Conservation (phyloP, 305 asterid genomes). For the Lippia alba region DNA sequence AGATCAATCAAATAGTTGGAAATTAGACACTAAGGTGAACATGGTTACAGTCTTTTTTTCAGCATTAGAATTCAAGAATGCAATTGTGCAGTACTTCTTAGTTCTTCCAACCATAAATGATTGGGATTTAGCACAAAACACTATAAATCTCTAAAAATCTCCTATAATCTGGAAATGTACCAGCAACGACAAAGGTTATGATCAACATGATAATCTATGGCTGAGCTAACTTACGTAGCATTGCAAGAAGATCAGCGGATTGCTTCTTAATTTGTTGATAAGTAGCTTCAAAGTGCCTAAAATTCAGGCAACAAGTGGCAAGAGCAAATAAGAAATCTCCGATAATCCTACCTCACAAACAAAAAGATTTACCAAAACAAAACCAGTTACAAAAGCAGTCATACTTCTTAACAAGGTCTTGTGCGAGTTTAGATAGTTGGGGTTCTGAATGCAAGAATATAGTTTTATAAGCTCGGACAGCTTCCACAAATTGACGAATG, state of each 20-base stretch:
- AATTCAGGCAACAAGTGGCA: constrained; percentile 25
- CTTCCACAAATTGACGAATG: constrained; percentile 88
- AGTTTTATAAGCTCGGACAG: constrained; percentile 90
- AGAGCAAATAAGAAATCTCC: constrained; percentile 27
- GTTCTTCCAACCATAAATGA: no score
- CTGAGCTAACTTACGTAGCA: constrained; percentile 68
- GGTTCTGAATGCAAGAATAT: constrained; percentile 88
- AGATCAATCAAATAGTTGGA: constrained; percentile 7
- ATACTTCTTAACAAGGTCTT: constrained; percentile 76
- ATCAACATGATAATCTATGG: constrained; percentile 29
- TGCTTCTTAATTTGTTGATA: constrained; percentile 67
- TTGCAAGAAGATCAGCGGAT: constrained; percentile 66
- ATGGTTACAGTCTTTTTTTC: constrained; percentile 5
- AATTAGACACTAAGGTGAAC: constrained; percentile 5
- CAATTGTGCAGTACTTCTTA: background rate
- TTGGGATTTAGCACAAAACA: background rate
- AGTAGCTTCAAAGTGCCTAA: constrained; percentile 86
- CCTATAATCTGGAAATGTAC: constrained; percentile 12
- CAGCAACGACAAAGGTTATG: constrained; percentile 8
- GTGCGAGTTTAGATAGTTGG: constrained; percentile 82
- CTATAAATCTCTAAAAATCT: background rate
- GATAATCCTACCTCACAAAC: constrained; percentile 11
- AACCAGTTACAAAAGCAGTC: constrained; percentile 36
- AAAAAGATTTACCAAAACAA: constrained; percentile 25
- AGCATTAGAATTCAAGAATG: constrained; percentile 2